Conservation (phyloP, 1,284 basidiomycete species). For the Rhodotorula sp. region DNA sequence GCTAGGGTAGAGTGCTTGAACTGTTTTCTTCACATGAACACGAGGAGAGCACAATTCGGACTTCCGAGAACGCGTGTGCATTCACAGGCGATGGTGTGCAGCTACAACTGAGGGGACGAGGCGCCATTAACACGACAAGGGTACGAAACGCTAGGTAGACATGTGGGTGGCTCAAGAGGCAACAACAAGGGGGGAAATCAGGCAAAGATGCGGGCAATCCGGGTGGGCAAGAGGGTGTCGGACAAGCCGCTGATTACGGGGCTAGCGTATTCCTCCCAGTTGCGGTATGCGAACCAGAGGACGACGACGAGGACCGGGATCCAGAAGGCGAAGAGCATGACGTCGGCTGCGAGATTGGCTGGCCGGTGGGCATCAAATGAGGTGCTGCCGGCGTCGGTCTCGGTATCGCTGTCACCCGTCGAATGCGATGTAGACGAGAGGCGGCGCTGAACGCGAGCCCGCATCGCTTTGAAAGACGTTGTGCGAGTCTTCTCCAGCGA, state of each 20-base stretch:
- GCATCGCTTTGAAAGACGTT: not conserved
- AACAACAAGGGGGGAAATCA: not conserved
- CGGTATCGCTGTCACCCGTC: slow-evolving; percentile 23
- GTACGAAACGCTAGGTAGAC: not conserved
- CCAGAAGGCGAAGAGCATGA: slow-evolving; percentile 28
- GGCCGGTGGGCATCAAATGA: not conserved
- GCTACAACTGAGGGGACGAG: not conserved
- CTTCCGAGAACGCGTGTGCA: not conserved
- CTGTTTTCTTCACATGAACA: no score
- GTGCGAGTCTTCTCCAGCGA: not conserved
- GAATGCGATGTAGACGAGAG: slow-evolving; percentile 8
- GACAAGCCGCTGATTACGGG: not conserved
- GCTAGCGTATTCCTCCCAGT: slow-evolving; percentile 2
- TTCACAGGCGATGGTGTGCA: not conserved
- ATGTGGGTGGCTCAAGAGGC: not conserved
- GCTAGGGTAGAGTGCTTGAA: not conserved
- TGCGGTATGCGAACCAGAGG: not conserved
- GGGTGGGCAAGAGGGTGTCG: not conserved
- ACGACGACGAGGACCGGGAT: slow-evolving; percentile 21
- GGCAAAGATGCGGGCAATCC: not conserved
- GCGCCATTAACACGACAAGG: not conserved
- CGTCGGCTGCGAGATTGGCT: slow-evolving; percentile 4
- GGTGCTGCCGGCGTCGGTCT: slow-evolving; percentile 8
- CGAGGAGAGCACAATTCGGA: not conserved
- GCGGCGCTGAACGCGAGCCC: slow-evolving; percentile 5